These are phyloP conservation scores for Pythium insidiosum DNA, from an alignment of 352 stramenopile genomes.

Conservation along the genomic window DNA sequence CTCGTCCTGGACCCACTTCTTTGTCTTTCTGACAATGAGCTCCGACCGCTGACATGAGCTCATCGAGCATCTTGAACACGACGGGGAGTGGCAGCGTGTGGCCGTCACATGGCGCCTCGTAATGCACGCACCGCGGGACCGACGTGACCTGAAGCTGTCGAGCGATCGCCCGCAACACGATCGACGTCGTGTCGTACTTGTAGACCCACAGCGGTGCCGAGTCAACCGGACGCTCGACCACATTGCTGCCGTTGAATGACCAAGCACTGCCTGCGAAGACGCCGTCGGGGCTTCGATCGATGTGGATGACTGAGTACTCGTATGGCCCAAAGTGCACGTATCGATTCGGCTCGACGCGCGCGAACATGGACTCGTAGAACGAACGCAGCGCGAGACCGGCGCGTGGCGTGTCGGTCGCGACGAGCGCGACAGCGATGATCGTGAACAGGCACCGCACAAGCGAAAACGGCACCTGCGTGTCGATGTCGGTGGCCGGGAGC, in stretches of 20 bases:
- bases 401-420: neutral
- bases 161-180: constrained; percentile 1
- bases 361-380: neutral
- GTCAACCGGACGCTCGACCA: no score
- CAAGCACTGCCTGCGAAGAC: neutral
- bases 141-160: constrained; percentile 2
- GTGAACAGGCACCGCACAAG: constrained; percentile 1
- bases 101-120: neutral
- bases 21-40: neutral
- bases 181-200: constrained; percentile 14
- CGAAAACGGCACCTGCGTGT: constrained; percentile 6
- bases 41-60: neutral
- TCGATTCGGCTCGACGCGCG: neutral
- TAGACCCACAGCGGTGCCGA: constrained; percentile 12
- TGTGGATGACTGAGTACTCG: constrained; percentile 5
- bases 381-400: neutral
- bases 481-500: no score
- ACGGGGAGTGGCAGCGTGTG: neutral
- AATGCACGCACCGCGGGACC: constrained; percentile 8
- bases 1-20: neutral
- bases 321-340: constrained; percentile 8
- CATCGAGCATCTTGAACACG: constrained; percentile 11
- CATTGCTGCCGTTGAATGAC: neutral
- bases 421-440: neutral
- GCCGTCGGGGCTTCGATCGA: neutral